Base-by-base conservation (phyloP, 331 rosid genomes). In the Pyracantha coccinea region DNA sequence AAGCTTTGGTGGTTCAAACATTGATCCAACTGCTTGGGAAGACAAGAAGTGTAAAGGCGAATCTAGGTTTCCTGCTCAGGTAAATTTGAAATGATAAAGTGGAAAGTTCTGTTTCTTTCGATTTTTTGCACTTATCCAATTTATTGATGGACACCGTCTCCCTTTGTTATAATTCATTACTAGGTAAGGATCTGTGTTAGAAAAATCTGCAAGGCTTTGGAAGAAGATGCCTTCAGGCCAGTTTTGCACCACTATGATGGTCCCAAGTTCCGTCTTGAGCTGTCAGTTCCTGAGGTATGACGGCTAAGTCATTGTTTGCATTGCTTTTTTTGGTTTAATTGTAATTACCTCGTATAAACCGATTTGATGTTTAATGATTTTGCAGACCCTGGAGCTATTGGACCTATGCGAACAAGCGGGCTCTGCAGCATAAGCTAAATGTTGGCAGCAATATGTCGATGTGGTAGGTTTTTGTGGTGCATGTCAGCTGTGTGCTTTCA, bases 11-110 rank as follows among this genome's bases (percentile, higher is more conserved):
- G 99, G 99, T 73, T 95, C 99, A 77, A 95, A 95, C 96, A 95
- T 95, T 69, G 99, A 92, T 81, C 96, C 99, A 78, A 90, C 99
- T 82, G 99, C 99, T 17, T 95, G 99, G 99, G 99, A 95, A 89
- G 99, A 95, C 68, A 95, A 95, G 85, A 95, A 95, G 69, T 95
- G 99, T 85, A 95, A 92, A 83, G 99, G 99, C 62, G 99, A 95
- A 75, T 95, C 99, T 32, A 89, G 99, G 87, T 95, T 95, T 79
- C 99, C 99, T 21, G 99, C 99, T 65, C 99, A 95, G 99, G 99
- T 95, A 90, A 74, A 77, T 71, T 53, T 69, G 24, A 29, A 55
- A 35, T 10, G 60, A 69, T 73, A 65, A 24, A 59, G 71, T 50
- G 72, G 54, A 21, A 35, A 64, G n/a, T 50, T 38, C 45, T 52